phyloP scores from a whole-genome alignment of 176 grass and related monocot genomes.

The barley (Hordeum vulgare) region DNA sequence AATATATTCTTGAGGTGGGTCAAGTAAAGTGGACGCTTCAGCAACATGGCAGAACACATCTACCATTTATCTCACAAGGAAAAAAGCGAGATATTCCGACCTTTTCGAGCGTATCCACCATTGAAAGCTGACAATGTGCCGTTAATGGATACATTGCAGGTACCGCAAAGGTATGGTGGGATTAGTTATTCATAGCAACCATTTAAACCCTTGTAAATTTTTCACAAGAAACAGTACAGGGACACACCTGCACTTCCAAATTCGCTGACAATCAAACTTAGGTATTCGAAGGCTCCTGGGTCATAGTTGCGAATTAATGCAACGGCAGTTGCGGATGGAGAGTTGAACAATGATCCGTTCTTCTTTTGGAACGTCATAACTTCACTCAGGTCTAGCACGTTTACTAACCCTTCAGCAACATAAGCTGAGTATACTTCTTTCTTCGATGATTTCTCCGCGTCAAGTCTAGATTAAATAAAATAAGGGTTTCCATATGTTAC shows the following conservation, averaged over 20 bases:
- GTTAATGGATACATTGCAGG: slow-evolving; percentile 37
- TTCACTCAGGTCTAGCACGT: slow-evolving; percentile 34
- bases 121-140: slow-evolving; percentile 37
- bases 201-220: background rate
- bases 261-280: slow-evolving; percentile 39
- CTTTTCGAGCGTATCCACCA: slow-evolving; percentile 59
- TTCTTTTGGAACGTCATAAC: too few species aligned
- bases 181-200: slow-evolving; percentile 1
- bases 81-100: slow-evolving; percentile 54
- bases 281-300: slow-evolving; percentile 48
- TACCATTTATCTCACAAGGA: slow-evolving; percentile 29
- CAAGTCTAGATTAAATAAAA: slow-evolving; percentile 31
- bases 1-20: slow-evolving; percentile 56
- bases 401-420: slow-evolving; percentile 59
- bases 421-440: slow-evolving; percentile 64
- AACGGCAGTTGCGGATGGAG: slow-evolving; percentile 51
- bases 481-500: too few species aligned
- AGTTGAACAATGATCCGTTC: too few species aligned
- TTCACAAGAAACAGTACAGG: background rate
- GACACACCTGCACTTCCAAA: slow-evolving; percentile 51
- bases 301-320: slow-evolving; percentile 35
- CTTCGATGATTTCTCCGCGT: slow-evolving; percentile 20
- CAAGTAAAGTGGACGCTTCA: slow-evolving; percentile 27
- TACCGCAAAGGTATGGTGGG: slow-evolving; percentile 18
- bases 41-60: slow-evolving; percentile 9